Percentiles rank a stretch among this genome's conserved stretches.
These are phyloP conservation scores for Thyridium curvatum DNA, from an alignment of 2,329 filamentous ascomycete genomes.

Conservation along the genomic window DNA sequence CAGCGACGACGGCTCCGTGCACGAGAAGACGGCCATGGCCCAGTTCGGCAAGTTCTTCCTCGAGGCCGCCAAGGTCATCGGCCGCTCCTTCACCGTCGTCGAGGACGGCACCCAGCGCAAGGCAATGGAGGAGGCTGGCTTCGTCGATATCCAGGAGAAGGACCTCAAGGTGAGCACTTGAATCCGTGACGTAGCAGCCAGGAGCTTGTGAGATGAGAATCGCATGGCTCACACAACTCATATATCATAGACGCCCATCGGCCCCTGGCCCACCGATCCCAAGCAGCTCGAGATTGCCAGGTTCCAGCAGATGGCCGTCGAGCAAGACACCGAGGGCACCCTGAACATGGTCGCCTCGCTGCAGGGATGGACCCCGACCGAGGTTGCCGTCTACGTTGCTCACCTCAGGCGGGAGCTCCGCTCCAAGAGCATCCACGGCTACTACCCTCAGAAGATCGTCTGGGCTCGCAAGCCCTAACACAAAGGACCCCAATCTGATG, in stretches of 20 bases:
- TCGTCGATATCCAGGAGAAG: slow-evolving; percentile 5
- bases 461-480: slow-evolving; percentile 10
- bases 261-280: slow-evolving; percentile 25
- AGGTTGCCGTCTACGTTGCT: slow-evolving; percentile 8
- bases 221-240: neutral
- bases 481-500: no score
- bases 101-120: slow-evolving; percentile 6
- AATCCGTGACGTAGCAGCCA: no score
- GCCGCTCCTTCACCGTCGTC: slow-evolving; percentile 5
- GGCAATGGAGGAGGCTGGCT: slow-evolving; percentile 6
- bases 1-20: slow-evolving; percentile 17
- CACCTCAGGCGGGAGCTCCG: slow-evolving; percentile 10
- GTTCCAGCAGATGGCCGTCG: slow-evolving; percentile 7
- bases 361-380: slow-evolving; percentile 11
- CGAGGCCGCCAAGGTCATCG: slow-evolving; percentile 3
- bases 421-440: slow-evolving; percentile 8
- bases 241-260: slow-evolving; percentile 14
- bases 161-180: neutral
- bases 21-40: slow-evolving; percentile 10
- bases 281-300: slow-evolving; percentile 17
- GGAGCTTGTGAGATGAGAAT: no score
- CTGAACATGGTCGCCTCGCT: slow-evolving; percentile 9
- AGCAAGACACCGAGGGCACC: slow-evolving; percentile 10
- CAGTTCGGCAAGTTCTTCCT: slow-evolving; percentile 14
- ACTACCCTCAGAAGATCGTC: slow-evolving; percentile 8